Evolutionary conservation across 441 rosid species (phyloP).

Genomic region (Melastoma candidum): DNA sequence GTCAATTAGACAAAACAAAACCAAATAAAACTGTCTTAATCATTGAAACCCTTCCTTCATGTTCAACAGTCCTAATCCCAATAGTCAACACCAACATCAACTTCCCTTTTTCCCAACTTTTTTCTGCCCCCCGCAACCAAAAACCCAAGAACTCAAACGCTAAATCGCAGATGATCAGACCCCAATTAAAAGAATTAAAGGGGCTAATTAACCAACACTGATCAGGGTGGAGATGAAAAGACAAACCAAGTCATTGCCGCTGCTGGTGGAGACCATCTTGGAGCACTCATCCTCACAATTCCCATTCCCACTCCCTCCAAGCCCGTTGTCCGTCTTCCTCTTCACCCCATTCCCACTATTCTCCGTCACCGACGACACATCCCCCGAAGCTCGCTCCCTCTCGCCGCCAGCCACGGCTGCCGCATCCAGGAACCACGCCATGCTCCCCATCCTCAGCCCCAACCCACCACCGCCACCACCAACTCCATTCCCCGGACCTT

Average conservation of each 20-base stretch:
- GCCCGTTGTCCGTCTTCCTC: conserved; percentile 36
- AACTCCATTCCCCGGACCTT: conserved; percentile 20
- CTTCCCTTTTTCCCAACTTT: no score
- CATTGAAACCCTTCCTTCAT: no score
- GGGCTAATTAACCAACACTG: no score
- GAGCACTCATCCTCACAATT: conserved; percentile 72
- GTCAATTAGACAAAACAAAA: no score
- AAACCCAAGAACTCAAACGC: no score
- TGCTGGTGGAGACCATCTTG: conserved; percentile 68
- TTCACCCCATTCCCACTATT: conserved; percentile 50
- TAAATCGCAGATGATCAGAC: no score
- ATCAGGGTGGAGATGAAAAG: neutral
- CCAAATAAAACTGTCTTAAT: no score
- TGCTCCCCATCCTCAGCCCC: conserved; percentile 47
- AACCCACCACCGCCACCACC: conserved; percentile 28
- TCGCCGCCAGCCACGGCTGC: conserved; percentile 12
- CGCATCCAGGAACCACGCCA: conserved; percentile 24
- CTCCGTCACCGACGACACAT: conserved; percentile 76
- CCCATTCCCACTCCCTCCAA: conserved; percentile 50
- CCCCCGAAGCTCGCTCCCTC: conserved; percentile 43
- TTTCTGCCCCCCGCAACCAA: no score
- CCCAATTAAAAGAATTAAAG: no score
- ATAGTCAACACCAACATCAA: no score
- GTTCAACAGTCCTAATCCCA: no score
- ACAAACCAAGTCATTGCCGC: conserved; percentile 70